Evolutionary conservation across 73 alveolate genomes (phyloP).

Genomic region (Paramecium sonneborni): DNA sequence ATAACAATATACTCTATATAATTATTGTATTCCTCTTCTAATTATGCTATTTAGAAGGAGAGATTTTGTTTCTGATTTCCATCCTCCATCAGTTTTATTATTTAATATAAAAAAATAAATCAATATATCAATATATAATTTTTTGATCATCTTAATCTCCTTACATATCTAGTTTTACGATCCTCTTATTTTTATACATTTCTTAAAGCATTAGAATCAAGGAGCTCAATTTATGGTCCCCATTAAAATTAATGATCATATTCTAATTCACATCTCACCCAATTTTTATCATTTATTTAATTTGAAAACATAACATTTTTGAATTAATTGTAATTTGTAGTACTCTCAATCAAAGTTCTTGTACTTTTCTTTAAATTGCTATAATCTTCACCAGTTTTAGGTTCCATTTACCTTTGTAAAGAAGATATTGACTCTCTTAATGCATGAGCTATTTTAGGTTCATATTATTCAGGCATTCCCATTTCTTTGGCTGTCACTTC

Average conservation of each 20-base stretch:
- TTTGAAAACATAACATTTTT: conserved; percentile 36
- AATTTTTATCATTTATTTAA: conserved; percentile 16
- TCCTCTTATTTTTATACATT: not conserved
- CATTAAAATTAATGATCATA: not conserved
- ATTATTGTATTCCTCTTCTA: conserved; percentile 41
- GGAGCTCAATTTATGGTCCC: not conserved
- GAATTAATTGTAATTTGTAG: not conserved
- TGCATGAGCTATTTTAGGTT: conserved; percentile 83
- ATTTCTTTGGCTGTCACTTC: conserved; percentile 80
- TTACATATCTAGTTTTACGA: conserved; percentile 22
- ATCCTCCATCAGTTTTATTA: conserved; percentile 20
- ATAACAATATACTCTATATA: not conserved
- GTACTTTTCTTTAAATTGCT: not conserved
- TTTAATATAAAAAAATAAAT: not conserved
- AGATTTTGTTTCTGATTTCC: not conserved
- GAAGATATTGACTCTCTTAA: conserved; percentile 84
- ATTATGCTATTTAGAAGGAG: not conserved
- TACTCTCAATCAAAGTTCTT: conserved; percentile 3
- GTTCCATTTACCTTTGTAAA: conserved; percentile 68
- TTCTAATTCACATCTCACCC: conserved; percentile 10
- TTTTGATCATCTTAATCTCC: conserved; percentile 29
- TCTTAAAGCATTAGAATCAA: not conserved
- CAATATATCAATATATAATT: not conserved
- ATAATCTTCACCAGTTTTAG: not conserved
- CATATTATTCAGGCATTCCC: conserved; percentile 85